phyloP scores from a whole-genome alignment of 2,329 filamentous ascomycete genomes.

The Fusarium napiforme region DNA sequence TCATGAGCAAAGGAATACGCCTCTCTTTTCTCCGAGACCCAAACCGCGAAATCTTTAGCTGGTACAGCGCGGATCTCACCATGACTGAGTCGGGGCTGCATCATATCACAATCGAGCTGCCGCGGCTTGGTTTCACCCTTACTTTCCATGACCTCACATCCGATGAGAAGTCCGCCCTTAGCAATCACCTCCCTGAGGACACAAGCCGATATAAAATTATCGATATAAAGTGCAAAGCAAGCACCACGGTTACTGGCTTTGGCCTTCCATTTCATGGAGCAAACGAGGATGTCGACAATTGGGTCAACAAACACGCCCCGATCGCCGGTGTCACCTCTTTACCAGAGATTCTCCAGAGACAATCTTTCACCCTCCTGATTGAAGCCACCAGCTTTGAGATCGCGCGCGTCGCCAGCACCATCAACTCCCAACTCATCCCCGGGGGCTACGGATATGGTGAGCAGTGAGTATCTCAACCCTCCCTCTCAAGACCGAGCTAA shows the following conservation, averaged over 20 bases:
- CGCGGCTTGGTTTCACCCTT: accelerated
- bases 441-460: not conserved
- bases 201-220: accelerated
- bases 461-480: not conserved
- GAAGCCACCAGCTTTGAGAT: accelerated
- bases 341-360: accelerated
- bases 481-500: not conserved
- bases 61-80: not conserved
- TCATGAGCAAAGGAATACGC: not conserved
- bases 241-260: not conserved
- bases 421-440: accelerated
- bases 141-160: accelerated
- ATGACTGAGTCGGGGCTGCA: accelerated
- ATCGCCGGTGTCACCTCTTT: not conserved
- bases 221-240: accelerated
- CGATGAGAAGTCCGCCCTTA: not conserved
- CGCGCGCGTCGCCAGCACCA: accelerated
- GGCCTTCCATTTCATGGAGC: not conserved
- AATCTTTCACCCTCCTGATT: not conserved
- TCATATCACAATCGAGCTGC: not conserved
- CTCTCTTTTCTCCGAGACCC: accelerated
- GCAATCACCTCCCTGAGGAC: not conserved
- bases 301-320: not conserved
- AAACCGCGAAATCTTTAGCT: not conserved
- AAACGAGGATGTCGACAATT: accelerated